Percentiles rank a stretch among this genome's conserved stretches.
phyloP scores from a whole-genome alignment of 768 basidiomycete species.

The Suillus decipiens region DNA sequence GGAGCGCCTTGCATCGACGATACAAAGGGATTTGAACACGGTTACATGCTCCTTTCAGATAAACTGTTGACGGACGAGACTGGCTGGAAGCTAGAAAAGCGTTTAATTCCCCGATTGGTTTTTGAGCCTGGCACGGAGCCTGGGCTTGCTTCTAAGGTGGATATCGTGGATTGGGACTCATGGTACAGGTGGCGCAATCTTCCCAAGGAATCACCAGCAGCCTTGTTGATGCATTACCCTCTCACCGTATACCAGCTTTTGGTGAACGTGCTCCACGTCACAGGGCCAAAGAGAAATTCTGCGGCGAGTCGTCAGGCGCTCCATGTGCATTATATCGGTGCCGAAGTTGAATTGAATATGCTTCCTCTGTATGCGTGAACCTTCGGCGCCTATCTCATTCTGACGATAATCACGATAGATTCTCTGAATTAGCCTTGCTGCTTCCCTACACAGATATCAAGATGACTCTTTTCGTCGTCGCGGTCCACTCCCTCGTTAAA shows the following conservation, averaged over 20 bases:
- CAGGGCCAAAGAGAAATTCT: constrained; percentile 25
- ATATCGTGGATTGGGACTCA: constrained; percentile 42
- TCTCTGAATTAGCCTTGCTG: constrained; percentile 48
- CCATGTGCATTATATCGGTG: constrained; percentile 39
- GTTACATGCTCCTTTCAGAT: constrained; percentile 34
- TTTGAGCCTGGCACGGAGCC: constrained; percentile 31
- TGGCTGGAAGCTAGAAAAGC: constrained; percentile 38
- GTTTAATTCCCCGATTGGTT: constrained; percentile 34
- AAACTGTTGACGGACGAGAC: constrained; percentile 33
- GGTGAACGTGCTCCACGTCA: constrained; percentile 35
- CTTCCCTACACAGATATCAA: constrained; percentile 47
- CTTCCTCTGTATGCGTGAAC: constrained; percentile 38
- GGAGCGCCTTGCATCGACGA: constrained; percentile 14
- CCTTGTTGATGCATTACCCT: constrained; percentile 45
- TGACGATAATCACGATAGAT: constrained; percentile 29
- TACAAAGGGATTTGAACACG: constrained; percentile 31
- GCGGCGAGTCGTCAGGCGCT: constrained; percentile 29
- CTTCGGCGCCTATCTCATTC: background rate
- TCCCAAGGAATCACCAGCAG: constrained; percentile 43
- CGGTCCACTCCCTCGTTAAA: constrained; percentile 32
- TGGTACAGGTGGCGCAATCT: constrained; percentile 49
- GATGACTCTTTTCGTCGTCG: constrained; percentile 41
- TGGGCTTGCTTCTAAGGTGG: constrained; percentile 25
- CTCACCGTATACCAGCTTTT: constrained; percentile 42
- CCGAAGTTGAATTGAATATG: constrained; percentile 42